These are phyloP conservation scores for Crinitomyces ghanaensis DNA, from an alignment of 805 yeast genomes.

Conservation along the genomic window DNA sequence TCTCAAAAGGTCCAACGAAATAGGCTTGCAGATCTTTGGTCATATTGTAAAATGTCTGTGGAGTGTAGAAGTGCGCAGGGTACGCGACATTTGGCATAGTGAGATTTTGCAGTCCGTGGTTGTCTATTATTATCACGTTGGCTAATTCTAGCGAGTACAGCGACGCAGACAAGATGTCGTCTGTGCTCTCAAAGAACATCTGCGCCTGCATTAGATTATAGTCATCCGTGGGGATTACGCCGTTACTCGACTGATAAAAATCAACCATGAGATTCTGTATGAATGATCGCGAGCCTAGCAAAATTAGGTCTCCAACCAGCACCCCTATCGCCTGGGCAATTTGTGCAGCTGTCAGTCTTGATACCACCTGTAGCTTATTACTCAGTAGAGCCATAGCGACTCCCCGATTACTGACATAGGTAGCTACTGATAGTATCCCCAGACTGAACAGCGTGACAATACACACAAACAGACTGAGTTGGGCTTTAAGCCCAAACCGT, in stretches of 20 bases:
- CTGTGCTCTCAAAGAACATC: conserved; percentile 14
- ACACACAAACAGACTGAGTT: conserved; percentile 59
- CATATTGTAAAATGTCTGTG: conserved; percentile 1
- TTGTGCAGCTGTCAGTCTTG: conserved; percentile 72
- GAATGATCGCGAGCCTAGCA: conserved; percentile 47
- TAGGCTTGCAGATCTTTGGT: conserved; percentile 8
- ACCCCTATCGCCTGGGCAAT: conserved; percentile 53
- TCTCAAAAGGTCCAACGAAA: conserved; percentile 13
- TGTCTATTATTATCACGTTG: conserved; percentile 3
- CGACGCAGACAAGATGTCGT: conserved; percentile 14
- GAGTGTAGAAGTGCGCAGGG: conserved; percentile 8
- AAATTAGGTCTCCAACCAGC: conserved; percentile 54
- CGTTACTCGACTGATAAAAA: conserved; percentile 26
- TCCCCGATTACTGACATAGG: conserved; percentile 51
- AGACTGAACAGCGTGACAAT: conserved; percentile 60
- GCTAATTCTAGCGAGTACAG: conserved; percentile 10
- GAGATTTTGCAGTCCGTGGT: conserved; percentile 2
- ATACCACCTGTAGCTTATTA: conserved; percentile 61
- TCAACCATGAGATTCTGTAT: conserved; percentile 46
- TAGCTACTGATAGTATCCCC: conserved; percentile 59
- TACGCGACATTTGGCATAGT: conserved; percentile 8
- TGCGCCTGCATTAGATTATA: conserved; percentile 9
- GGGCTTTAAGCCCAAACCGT: conserved; percentile 57
- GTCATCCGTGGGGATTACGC: conserved; percentile 3
- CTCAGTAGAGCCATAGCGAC: conserved; percentile 49